These are phyloP conservation scores for Solanum etuberosum DNA, from an alignment of 257 asterid genomes.

Conservation along the genomic window DNA sequence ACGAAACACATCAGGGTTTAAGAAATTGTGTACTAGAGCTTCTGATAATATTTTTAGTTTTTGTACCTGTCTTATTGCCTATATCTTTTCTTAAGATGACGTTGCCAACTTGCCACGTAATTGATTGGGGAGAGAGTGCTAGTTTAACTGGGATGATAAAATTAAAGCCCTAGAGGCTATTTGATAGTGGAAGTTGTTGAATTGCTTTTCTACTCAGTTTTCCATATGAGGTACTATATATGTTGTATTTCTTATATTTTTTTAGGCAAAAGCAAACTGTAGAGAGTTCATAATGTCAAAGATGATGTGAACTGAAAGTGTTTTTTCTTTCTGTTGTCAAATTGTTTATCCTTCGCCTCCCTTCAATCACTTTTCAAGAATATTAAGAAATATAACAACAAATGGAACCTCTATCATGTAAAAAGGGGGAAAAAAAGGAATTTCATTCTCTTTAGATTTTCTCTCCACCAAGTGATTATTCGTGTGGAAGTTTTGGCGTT, in stretches of 20 bases:
- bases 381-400: background rate
- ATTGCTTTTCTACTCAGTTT: background rate
- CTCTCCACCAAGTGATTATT: background rate
- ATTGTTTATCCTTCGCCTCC: background rate
- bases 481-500: background rate
- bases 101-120: background rate
- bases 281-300: background rate
- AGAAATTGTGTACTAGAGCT: background rate
- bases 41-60: background rate
- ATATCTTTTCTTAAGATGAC: background rate
- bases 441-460: background rate
- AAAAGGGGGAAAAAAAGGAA: background rate
- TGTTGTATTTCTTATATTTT: background rate
- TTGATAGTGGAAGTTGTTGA: background rate
- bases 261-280: background rate
- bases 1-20: background rate
- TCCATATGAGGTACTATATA: background rate
- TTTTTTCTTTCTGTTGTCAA: background rate
- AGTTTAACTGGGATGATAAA: background rate
- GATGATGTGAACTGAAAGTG: background rate
- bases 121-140: background rate
- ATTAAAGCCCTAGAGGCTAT: background rate
- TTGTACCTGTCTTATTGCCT: background rate
- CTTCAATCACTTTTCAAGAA: background rate
- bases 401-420: background rate